A percentile compares a stretch with the other conserved stretches of the same genome.
Evolutionary conservation across 1,284 basidiomycete species (phyloP).

Genomic region (Phenoliferia sp.): DNA sequence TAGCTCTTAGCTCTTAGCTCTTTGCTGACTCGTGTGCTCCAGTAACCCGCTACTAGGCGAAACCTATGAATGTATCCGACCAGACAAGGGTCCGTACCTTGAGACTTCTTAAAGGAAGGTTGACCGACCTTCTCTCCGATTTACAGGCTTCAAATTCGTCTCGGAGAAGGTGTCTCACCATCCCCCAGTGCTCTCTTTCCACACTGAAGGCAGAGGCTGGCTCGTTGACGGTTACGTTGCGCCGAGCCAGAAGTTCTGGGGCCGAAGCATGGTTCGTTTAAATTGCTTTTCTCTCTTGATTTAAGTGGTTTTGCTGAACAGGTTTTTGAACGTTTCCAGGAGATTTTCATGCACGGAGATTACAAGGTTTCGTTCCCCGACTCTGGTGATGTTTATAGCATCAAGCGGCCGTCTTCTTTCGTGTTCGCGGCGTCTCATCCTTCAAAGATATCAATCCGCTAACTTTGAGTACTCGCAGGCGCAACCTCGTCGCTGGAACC

Average conservation of each 20-base stretch:
- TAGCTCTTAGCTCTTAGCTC: not conserved
- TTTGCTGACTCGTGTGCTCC: constrained; percentile 1
- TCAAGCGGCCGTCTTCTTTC: constrained; percentile 69
- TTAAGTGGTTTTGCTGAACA: not conserved
- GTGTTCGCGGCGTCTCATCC: constrained; percentile 45
- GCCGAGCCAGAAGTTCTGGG: constrained; percentile 84
- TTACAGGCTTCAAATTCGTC: constrained; percentile 56
- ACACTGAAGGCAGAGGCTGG: constrained; percentile 76
- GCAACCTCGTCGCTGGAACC: constrained; percentile 81
- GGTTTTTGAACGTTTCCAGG: not conserved
- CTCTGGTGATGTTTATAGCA: constrained; percentile 30
- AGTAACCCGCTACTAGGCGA: constrained; percentile 85
- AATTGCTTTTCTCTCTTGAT: not conserved
- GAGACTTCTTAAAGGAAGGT: no score
- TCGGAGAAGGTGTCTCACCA: constrained; percentile 85
- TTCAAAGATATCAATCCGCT: not conserved
- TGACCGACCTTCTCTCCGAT: constrained; percentile 38
- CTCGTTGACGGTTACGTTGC: constrained; percentile 58
- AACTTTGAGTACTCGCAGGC: constrained; percentile 25
- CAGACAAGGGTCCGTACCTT: constrained; percentile 40
- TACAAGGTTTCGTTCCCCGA: constrained; percentile 25
- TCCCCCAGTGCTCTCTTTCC: constrained; percentile 71
- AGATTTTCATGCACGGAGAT: constrained; percentile 25
- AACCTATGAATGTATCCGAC: constrained; percentile 75
- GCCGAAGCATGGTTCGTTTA: constrained; percentile 40